Conservation (phyloP, 2,329 filamentous ascomycete species). For the Exophiala sp. region DNA sequence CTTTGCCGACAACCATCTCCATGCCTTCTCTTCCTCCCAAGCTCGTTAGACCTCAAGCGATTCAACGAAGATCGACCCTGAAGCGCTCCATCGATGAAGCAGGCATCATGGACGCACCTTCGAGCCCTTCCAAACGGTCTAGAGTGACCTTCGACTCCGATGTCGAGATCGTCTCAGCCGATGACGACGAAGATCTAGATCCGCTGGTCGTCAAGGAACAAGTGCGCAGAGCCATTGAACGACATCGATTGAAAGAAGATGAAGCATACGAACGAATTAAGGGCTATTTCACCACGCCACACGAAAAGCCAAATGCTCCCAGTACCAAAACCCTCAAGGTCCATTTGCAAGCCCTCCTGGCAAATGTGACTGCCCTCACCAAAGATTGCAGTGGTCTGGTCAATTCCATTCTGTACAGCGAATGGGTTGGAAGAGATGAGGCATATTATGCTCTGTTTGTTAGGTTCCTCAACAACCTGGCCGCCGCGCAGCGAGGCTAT, state of each 20-base stretch:
- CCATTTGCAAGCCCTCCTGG: constrained; percentile 54
- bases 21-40: constrained; percentile 14
- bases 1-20: constrained; percentile 17
- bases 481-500: constrained; percentile 77
- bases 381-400: constrained; percentile 54
- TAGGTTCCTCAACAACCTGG: constrained; percentile 56
- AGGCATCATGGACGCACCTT: constrained; percentile 24
- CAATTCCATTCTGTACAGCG: constrained; percentile 51
- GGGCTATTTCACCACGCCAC: constrained; percentile 47
- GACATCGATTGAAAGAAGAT: constrained; percentile 49
- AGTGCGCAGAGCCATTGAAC: constrained; percentile 53
- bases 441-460: constrained; percentile 53
- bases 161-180: constrained; percentile 32
- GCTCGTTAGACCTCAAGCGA: constrained; percentile 12
- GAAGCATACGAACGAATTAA: constrained; percentile 53
- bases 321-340: constrained; percentile 50
- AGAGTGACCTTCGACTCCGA: constrained; percentile 41
- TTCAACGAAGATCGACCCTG: constrained; percentile 21
- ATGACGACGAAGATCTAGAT: constrained; percentile 29
- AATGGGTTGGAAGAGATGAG: constrained; percentile 58
- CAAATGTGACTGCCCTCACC: constrained; percentile 51
- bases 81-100: constrained; percentile 29
- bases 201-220: constrained; percentile 52
- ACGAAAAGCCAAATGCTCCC: constrained; percentile 45
- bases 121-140: constrained; percentile 38